phyloP scores from a whole-genome alignment of 352 stramenopile species.

The Elongisporangium prolatum region DNA sequence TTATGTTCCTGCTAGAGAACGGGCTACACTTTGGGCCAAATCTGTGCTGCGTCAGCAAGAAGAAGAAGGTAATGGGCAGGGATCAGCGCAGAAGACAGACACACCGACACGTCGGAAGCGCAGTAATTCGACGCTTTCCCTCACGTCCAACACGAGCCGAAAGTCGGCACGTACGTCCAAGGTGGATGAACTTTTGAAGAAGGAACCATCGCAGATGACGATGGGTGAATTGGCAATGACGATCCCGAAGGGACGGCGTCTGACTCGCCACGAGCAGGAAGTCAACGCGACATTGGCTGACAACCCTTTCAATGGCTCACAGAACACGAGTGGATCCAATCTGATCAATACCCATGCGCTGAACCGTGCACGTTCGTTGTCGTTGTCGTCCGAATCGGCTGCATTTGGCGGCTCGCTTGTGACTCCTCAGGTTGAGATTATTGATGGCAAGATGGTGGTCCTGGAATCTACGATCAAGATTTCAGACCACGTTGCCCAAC shows the following conservation, averaged over 20 bases:
- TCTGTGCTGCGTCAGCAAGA: slow-evolving; percentile 50
- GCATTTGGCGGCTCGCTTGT: slow-evolving; percentile 64
- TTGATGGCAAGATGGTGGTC: slow-evolving; percentile 85
- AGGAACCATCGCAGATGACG: slow-evolving; percentile 78
- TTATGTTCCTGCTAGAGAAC: slow-evolving; percentile 66
- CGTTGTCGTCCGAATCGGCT: slow-evolving; percentile 54
- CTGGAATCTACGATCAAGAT: slow-evolving; percentile 65
- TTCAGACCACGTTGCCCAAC: slow-evolving; percentile 32
- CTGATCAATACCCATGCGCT: slow-evolving; percentile 36
- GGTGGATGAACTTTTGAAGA: slow-evolving; percentile 54
- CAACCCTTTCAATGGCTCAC: slow-evolving; percentile 8
- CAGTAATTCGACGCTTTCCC: slow-evolving; percentile 48
- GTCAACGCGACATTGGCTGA: slow-evolving; percentile 25
- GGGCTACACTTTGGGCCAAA: slow-evolving; percentile 69
- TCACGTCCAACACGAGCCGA: slow-evolving; percentile 17
- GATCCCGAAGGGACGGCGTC: slow-evolving; percentile 55
- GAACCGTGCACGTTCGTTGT: slow-evolving; percentile 52
- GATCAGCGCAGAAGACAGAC: slow-evolving; percentile 6
- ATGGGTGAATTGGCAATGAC: slow-evolving; percentile 80
- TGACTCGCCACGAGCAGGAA: slow-evolving; percentile 60
- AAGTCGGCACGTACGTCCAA: slow-evolving; percentile 28
- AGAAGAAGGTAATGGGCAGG: slow-evolving; percentile 14
- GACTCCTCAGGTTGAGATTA: slow-evolving; percentile 75
- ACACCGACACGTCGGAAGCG: slow-evolving; percentile 33
- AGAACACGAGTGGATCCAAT: slow-evolving; percentile 9